Evolutionary conservation across 495 filamentous ascomycete genomes (phyloP).

Genomic region (Aspergillus carlsbadensis): DNA sequence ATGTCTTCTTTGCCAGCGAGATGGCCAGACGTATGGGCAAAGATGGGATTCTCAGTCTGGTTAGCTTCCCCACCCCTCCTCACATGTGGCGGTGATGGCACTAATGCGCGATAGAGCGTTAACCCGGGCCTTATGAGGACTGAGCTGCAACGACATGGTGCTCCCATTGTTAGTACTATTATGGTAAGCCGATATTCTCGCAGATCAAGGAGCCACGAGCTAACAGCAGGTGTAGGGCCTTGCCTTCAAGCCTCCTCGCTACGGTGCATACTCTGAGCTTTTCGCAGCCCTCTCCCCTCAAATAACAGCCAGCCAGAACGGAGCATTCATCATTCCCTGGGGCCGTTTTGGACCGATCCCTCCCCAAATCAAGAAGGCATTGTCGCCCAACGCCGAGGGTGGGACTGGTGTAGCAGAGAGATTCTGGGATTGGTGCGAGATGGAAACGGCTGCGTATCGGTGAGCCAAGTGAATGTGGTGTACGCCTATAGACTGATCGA

Average conservation of each 20-base stretch:
- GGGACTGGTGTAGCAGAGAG: slow-evolving; percentile 6
- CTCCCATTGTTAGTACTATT: not conserved
- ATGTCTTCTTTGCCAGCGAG: slow-evolving; percentile 4
- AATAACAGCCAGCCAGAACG: not conserved
- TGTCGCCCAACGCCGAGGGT: not conserved
- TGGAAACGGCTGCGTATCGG: not conserved
- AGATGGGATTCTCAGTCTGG: not conserved
- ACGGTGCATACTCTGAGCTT: slow-evolving; percentile 10
- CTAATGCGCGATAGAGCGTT: slow-evolving; percentile 3
- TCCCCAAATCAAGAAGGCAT: not conserved
- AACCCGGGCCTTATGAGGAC: slow-evolving; percentile 10
- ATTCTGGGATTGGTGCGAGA: slow-evolving; percentile 9
- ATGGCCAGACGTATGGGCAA: not conserved
- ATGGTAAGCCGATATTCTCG: not conserved
- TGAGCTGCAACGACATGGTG: slow-evolving; percentile 2
- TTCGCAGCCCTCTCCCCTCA: slow-evolving; percentile 8
- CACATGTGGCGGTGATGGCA: too few species aligned
- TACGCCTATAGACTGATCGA: not conserved
- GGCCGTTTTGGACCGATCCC: slow-evolving; percentile 4
- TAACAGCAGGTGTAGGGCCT: not conserved
- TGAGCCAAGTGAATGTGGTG: not conserved
- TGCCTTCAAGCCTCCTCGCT: slow-evolving; percentile 5
- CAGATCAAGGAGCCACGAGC: not conserved
- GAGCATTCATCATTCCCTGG: slow-evolving; percentile 3
- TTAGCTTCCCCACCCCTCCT: too few species aligned